Evolutionary conservation across 768 basidiomycete species (phyloP), one percentile per base, ranked within the genome.

Genomic region (Chalciporus sphaerocephalus): DNA sequence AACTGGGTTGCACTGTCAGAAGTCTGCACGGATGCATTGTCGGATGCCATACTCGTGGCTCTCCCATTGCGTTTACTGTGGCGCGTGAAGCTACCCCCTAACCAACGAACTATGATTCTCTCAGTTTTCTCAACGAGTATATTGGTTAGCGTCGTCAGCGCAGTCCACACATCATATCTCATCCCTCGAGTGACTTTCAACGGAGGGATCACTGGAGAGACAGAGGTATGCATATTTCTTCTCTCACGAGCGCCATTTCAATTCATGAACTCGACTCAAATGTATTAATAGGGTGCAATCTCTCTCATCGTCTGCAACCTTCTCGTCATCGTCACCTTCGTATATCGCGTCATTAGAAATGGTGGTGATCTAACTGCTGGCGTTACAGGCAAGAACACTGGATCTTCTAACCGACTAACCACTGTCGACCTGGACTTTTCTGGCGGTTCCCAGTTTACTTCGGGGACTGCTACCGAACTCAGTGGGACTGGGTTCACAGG

Each of bases 121-220:
- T 50, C 54, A 0, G 75, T 78, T 39, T 79, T 81, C 58, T 79
- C 79, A 9, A 70, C 79, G 9, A 76, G 76, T 40, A 70, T 78
- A 45, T 59, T 73, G 40, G 78, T 76, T 6, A 78, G 72, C 7
- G 53, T 73, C 28, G 69, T 69, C 39, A 69, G 66, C 41, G 56
- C 65, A 11, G 70, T 78, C 2, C 78, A 78, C 38, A 73, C 72
- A 0, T 56, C 42, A 4, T 64, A 63, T 22, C 68, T 71, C 51
- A 71, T 80, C 41, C 58, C 72, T 17, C 52, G 38, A 1, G 18
- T 36, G 7, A 6, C 38, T 8, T 54, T 50, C 16, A 28, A 39
- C 17, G 44, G 32, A 21, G 55, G 44, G 0, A n/a, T 42, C 15
- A 61, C 71, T 0, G 74, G 71, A 4, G 47, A 74, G 8, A 62